Evolutionary conservation across 495 filamentous ascomycete genomes (phyloP).

Genomic region (Penicillium longicatenatum): DNA sequence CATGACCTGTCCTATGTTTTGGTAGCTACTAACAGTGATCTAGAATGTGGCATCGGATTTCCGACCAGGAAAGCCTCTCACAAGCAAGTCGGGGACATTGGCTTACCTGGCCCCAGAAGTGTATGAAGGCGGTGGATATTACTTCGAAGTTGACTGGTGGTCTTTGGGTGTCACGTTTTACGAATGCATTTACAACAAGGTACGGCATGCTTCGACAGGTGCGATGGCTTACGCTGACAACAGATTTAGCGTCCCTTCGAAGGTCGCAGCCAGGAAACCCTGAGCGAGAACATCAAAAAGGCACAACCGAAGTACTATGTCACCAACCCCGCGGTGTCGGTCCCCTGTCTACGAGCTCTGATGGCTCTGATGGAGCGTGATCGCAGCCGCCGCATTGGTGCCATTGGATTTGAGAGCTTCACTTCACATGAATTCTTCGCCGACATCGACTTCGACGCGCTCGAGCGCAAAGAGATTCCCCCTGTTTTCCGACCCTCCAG

Average conservation of each 20-base stretch:
- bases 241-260: conserved; percentile 77
- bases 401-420: conserved; percentile 75
- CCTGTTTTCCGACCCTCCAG: conserved; percentile 90
- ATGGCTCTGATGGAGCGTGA: conserved; percentile 79
- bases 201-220: conserved; percentile 37
- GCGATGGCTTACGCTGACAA: conserved; percentile 28
- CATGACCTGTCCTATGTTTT: too few species aligned
- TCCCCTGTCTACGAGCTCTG: conserved; percentile 83
- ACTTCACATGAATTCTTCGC: conserved; percentile 87
- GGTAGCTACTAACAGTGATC: conserved; percentile 17
- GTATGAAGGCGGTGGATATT: conserved; percentile 85
- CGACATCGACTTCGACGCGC: conserved; percentile 77
- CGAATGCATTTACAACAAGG: conserved; percentile 99
- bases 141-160: conserved; percentile 95
- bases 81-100: conserved; percentile 94
- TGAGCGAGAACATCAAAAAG: conserved; percentile 80
- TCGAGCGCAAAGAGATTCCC: conserved; percentile 87
- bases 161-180: conserved; percentile 95
- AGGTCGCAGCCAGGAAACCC: conserved; percentile 75
- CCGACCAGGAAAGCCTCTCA: conserved; percentile 75
- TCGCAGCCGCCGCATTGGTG: conserved; percentile 76
- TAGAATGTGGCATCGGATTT: conserved; percentile 98
- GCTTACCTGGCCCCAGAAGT: conserved; percentile 97
- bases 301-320: conserved; percentile 84
- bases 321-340: conserved; percentile 84